Base-by-base conservation (phyloP, 2,329 filamentous ascomycete species). In the Ceratocystis huliohia region DNA sequence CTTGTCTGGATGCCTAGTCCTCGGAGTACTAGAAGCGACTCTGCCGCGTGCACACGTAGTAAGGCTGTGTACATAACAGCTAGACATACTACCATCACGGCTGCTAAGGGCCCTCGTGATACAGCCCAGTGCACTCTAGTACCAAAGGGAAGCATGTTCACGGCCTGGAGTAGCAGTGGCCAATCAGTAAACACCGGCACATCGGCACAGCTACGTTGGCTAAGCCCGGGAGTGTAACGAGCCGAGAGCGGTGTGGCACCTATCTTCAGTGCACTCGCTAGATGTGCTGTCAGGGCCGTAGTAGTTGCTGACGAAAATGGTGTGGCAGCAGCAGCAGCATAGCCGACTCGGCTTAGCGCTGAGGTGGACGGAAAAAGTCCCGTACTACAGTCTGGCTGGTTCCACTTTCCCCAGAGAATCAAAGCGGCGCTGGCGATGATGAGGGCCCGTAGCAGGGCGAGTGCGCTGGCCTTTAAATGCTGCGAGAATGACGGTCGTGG, bases 1-100 rank as follows among this genome's bases (percentile, higher is more conserved):
- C 84, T 87, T 2, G 91, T 96, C 78, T 99, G 94, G 64, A 99
- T 87, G 6, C 94, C 94, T 15, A 99, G 81, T 0, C 92, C 91
- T 25, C 91, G 85, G 70, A 99, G 85, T 3, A 96, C 89, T 1
- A 96, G 84, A 5, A 99, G 81, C 5, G 89, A 91, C 79, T 99
- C 94, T 74, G 90, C 85, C 76, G 78, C 76, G 73, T 82, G 80
- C 17, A 80, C 74, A 50, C 80, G 78, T 6, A 75, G 74, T 15
- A 80, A 74, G 4, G 81, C 74, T 2, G 76, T 68, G 73, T 80
- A 83, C 1, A 77, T 72, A 0, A 69, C 70, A 0, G 69, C 70
- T 1, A 73, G 61, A 7, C 76, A 75, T 1, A 72, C 69, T 0
- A 78, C 76, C 0, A 80, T 66, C 4, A 80, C 75, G 2, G 79